Conservation (phyloP, 2,329 filamentous ascomycete species). For the Lachnellula occidentalis region DNA sequence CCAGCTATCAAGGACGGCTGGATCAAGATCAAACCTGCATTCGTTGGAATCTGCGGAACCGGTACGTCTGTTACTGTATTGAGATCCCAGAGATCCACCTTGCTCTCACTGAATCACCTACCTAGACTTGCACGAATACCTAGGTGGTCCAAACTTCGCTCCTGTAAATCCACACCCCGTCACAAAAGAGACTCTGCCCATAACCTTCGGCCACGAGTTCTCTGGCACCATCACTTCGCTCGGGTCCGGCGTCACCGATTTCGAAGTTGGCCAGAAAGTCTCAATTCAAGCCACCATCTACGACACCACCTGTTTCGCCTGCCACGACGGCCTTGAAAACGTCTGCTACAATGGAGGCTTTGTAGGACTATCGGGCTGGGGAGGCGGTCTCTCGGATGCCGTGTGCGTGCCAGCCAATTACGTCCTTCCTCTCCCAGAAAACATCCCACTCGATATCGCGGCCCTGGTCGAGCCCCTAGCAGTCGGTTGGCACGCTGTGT, state of each 20-base stretch:
- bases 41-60: constrained; percentile 49
- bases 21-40: constrained; percentile 43
- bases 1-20: constrained; percentile 44
- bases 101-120: constrained; percentile 6
- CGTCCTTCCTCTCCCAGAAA: constrained; percentile 45
- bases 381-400: constrained; percentile 51
- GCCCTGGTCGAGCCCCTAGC: constrained; percentile 59
- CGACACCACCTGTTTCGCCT: constrained; percentile 52
- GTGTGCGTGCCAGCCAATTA: constrained; percentile 46
- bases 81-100: neutral
- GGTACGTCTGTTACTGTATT: constrained; percentile 17
- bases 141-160: constrained; percentile 42
- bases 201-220: constrained; percentile 62
- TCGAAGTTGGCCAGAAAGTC: constrained; percentile 51
- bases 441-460: constrained; percentile 46
- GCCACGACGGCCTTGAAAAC: constrained; percentile 47
- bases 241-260: constrained; percentile 41
- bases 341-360: constrained; percentile 53
- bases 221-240: constrained; percentile 54
- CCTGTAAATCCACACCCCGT: constrained; percentile 49
- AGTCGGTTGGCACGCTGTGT: constrained; percentile 60
- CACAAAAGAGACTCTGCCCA: constrained; percentile 50
- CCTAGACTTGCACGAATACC: constrained; percentile 47
- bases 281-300: constrained; percentile 55
- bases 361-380: constrained; percentile 39